Base-by-base conservation (phyloP, 768 basidiomycete genomes). In the Gloeopeniophorella convolvens region DNA sequence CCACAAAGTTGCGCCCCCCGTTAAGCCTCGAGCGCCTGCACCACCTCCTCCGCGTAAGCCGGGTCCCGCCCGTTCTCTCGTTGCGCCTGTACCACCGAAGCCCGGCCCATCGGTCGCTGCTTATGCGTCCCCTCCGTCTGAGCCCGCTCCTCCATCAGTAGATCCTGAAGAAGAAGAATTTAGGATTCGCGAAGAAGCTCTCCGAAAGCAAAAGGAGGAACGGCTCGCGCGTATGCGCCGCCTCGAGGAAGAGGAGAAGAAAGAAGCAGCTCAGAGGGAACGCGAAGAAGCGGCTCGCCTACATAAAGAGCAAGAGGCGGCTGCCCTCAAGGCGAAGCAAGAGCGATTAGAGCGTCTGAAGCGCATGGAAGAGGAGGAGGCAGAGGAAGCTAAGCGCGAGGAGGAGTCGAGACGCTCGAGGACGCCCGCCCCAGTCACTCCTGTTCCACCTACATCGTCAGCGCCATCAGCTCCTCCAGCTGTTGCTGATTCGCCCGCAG, bases 81-180 rank as follows among this genome's bases (percentile, higher is more conserved):
- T 59, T 13, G 59, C 63, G 42, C 52, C 68, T 40, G 65, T 68
- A n/a, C 64, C 71, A 3, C 69, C 70, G 8, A 65, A 68, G 13
- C 51, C 68, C 12, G 26, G 35, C 33, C 30, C 45, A 4, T 35
- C 51, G n/a, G 30, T 43, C 27, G 21, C 7, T 12, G 62, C 68
- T 15, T 57, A 70, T 16, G 68, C 71, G 24, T 65, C 72, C 3
- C 70, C 73, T 0, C 67, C 73, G 2, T 74, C 68, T 12, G 56
- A 60, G 0, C 66, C 71, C 7, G 62, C 63, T 4, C 70, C 50
- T 18, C 77, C 75, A 2, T 68, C 74, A 50, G 73, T 83, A 36
- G 91, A 95, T 57, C 80, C 80, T 0, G 90, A 92, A 63, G 94
- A 96, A 54, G 79, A 76, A 36, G 73, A 69, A 13, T 63, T 96